A percentile compares a stretch with the other conserved stretches of the same genome.
phyloP scores from a whole-genome alignment of 2,329 filamentous ascomycete species.

The Mycocentrospora acerina region DNA sequence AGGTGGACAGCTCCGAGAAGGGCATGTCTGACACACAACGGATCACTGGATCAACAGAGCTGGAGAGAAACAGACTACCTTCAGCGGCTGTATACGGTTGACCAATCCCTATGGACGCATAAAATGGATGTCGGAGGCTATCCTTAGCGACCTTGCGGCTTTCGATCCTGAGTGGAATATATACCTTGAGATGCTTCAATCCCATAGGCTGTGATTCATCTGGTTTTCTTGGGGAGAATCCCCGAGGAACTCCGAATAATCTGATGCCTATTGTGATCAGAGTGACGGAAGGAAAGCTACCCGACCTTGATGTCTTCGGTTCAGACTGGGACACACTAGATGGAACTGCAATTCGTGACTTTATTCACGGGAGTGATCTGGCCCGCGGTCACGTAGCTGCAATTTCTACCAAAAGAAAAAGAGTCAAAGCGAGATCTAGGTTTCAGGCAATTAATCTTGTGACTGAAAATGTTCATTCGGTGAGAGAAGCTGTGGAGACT shows the following conservation, averaged over 20 bases:
- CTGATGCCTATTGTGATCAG: constrained; percentile 65
- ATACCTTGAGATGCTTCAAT: constrained; percentile 62
- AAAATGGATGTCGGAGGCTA: constrained; percentile 65
- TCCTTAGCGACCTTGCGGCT: constrained; percentile 60
- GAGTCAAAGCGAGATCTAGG: neutral
- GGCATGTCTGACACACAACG: constrained; percentile 49
- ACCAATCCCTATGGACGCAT: constrained; percentile 64
- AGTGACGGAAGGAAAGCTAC: constrained; percentile 58
- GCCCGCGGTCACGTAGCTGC: constrained; percentile 66
- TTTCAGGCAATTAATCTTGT: constrained; percentile 2
- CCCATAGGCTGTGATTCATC: constrained; percentile 65
- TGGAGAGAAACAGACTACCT: constrained; percentile 1
- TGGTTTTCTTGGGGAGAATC: constrained; percentile 65
- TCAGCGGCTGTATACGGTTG: constrained; percentile 6
- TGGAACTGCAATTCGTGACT: constrained; percentile 67
- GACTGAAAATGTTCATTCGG: neutral
- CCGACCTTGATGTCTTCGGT: constrained; percentile 62
- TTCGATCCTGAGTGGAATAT: constrained; percentile 62
- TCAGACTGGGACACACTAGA: constrained; percentile 66
- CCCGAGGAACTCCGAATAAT: constrained; percentile 62
- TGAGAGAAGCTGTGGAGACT: neutral
- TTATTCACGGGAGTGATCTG: constrained; percentile 67
- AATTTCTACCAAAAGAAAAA: neutral
- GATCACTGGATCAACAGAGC: constrained; percentile 1
- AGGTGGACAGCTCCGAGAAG: constrained; percentile 54